Percentiles rank a stretch among this genome's conserved stretches.
Conservation (phyloP, 306 rosid species). For the Corylus heterophylla region DNA sequence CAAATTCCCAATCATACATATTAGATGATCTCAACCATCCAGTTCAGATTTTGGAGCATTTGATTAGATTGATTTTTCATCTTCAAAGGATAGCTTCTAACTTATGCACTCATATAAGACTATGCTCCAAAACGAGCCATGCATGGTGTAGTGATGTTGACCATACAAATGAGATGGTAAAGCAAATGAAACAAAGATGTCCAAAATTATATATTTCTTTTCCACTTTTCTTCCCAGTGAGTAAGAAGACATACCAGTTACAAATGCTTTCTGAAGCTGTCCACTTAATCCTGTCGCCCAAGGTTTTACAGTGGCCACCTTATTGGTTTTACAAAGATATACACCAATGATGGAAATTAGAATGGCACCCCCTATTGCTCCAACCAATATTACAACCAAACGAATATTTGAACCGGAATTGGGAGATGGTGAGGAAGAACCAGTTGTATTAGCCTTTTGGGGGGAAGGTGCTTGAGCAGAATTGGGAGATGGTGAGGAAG, state of each 20-base stretch:
- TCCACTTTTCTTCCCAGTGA: not conserved
- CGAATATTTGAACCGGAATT: not conserved
- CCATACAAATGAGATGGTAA: slow-evolving; percentile 9
- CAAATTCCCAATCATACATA: slow-evolving; percentile 20
- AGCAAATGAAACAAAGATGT: not conserved
- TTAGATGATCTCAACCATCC: slow-evolving; percentile 14
- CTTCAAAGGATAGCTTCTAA: not conserved
- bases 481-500: not conserved
- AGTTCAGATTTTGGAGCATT: slow-evolving; percentile 11
- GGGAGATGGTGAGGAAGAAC: not conserved
- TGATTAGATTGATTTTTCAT: not conserved
- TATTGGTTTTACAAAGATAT: slow-evolving; percentile 57
- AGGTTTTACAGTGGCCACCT: slow-evolving; percentile 82
- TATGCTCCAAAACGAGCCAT: not conserved
- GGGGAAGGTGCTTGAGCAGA: not conserved
- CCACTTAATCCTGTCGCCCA: slow-evolving; percentile 97
- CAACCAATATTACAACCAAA: slow-evolving; percentile 39
- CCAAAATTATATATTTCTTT: not conserved
- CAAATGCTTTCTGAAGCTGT: slow-evolving; percentile 95
- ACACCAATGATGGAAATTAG: slow-evolving; percentile 32
- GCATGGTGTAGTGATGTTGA: not conserved
- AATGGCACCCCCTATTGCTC: slow-evolving; percentile 44
- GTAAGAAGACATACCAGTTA: slow-evolving; percentile 62
- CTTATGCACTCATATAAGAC: not conserved
- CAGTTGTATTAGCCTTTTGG: too few species aligned